Percentiles rank a stretch among this genome's conserved stretches.
These are phyloP conservation scores for Cornus controversa DNA, from an alignment of 148 eudicot species.

Conservation along the genomic window DNA sequence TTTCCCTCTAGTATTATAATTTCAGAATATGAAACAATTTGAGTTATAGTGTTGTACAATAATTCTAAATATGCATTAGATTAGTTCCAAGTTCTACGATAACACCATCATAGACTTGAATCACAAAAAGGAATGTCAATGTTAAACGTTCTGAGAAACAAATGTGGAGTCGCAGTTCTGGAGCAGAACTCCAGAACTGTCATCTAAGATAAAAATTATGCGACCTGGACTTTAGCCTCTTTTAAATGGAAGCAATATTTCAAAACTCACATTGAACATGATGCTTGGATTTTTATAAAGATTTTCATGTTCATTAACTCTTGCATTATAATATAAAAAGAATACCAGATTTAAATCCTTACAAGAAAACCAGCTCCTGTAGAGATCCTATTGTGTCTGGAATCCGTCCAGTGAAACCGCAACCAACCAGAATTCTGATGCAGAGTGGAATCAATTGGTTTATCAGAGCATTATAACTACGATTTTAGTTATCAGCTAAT, in stretches of 20 bases:
- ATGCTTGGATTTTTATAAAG: too few relatives aligned
- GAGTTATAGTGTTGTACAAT: too few relatives aligned
- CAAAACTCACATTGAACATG: neutral
- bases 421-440: constrained; percentile 66
- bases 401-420: constrained; percentile 57
- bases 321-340: neutral
- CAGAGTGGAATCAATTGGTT: neutral
- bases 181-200: too few relatives aligned
- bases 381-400: constrained; percentile 62
- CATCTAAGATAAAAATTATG: neutral
- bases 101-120: neutral
- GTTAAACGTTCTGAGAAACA: too few relatives aligned
- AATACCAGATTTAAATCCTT: constrained; percentile 31
- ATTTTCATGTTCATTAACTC: neutral
- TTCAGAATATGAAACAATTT: neutral
- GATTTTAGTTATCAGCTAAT: neutral
- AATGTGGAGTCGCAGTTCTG: too few relatives aligned
- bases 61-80: too few relatives aligned
- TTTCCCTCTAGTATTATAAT: neutral
- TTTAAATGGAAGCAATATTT: too few relatives aligned
- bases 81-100: neutral
- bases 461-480: neutral
- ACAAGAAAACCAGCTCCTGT: constrained; percentile 42
- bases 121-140: neutral
- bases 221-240: neutral